These are phyloP conservation scores for Colletotrichum magnum DNA, from an alignment of 2,329 filamentous ascomycete genomes.

Conservation along the genomic window DNA sequence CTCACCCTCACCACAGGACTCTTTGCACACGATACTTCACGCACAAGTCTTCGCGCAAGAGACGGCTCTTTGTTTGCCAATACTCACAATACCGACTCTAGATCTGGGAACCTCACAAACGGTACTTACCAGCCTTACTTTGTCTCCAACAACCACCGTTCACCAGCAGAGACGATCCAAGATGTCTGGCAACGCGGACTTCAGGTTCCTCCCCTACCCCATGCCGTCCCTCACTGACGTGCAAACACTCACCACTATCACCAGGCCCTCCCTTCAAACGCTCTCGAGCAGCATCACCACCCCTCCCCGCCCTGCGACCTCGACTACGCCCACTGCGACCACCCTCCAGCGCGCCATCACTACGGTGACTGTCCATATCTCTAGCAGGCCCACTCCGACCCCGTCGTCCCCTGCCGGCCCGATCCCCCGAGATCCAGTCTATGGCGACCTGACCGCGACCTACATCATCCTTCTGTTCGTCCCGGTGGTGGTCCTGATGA, in stretches of 20 bases:
- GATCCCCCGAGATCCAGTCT: neutral
- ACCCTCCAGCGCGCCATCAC: neutral
- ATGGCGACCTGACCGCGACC: conserved; percentile 28
- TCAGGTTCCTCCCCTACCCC: neutral
- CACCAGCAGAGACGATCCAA: neutral
- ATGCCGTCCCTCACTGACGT: neutral
- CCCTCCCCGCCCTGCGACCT: neutral
- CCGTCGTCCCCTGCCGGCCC: neutral
- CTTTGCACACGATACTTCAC: no score
- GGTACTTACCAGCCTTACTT: neutral
- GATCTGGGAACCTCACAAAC: neutral
- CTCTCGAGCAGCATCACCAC: neutral
- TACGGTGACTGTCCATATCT: neutral
- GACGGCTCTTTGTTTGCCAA: neutral
- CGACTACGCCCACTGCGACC: neutral
- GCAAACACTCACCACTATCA: conserved; percentile 2
- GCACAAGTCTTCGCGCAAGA: no score
- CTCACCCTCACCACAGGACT: no score
- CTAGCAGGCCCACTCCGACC: neutral
- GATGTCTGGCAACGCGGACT: neutral
- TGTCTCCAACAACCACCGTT: neutral
- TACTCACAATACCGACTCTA: neutral
- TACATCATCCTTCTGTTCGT: conserved; percentile 35
- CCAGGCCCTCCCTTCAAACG: neutral
- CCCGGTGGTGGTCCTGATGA: conserved; percentile 27